A percentile compares a stretch with the other conserved stretches of the same genome.
These are phyloP conservation scores for Cydonia oblonga DNA, from an alignment of 331 rosid species.

Conservation along the genomic window DNA sequence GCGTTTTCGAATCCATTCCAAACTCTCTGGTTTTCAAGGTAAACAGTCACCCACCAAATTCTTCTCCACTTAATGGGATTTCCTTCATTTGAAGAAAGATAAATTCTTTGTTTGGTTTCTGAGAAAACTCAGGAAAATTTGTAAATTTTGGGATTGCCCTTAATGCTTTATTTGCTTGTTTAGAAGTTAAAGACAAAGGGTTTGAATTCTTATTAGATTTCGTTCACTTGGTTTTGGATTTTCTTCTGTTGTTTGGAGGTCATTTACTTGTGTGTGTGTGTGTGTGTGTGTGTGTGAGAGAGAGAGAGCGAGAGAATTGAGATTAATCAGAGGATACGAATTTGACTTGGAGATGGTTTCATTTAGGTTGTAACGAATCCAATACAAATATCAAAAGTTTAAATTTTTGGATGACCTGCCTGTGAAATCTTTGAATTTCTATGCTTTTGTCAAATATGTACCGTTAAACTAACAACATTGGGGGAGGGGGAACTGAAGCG, in stretches of 20 bases:
- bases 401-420: neutral
- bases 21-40: conserved; percentile 48
- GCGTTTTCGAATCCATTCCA: conserved; percentile 23
- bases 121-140: neutral
- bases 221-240: neutral
- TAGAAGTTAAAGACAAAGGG: neutral
- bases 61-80: neutral
- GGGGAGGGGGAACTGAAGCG: neutral
- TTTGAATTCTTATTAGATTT: neutral
- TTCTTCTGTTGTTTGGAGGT: neutral
- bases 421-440: neutral
- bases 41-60: neutral
- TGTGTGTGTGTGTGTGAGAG: neutral
- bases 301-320: neutral
- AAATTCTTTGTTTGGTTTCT: neutral
- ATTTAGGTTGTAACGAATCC: neutral
- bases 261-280: neutral
- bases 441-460: neutral
- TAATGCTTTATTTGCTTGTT: neutral
- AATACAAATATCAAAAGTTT: neutral
- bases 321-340: neutral
- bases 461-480: neutral
- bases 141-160: neutral
- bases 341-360: no score
- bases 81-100: neutral